Base-by-base conservation (phyloP, 305 asterid genomes). In the Lippia alba region DNA sequence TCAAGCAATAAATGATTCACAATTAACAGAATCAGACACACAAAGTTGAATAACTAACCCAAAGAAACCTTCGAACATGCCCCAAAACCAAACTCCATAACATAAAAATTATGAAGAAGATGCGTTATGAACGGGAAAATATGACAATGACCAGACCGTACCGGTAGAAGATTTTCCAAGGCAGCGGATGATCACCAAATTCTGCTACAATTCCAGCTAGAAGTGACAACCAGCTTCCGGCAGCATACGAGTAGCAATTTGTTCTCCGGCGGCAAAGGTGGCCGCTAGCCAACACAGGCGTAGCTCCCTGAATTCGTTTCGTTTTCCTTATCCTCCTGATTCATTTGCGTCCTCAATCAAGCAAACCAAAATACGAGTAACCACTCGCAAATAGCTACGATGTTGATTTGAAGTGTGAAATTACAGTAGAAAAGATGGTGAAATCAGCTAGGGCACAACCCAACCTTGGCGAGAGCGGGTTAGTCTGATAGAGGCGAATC, bases 261-360 rank as follows among this genome's bases (percentile, higher is more conserved):
- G 69, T 50, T 51, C 80, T 16, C 77, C 64, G 64, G 73, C 70
- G 60, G 75, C 67, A 53, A 20, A 70, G 55, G 73, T 55, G 56
- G 77, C 68, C 72, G 71, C 64, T 36, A 66, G 75, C 69, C 80
- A 70, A 72, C 76, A 48, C 59, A 17, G 68, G 61, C 45, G 68
- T 55, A 69, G 73, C 74, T 49, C 41, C 57, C 54, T 58, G 24
- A 14, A 48, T 34, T 19, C 15, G 20, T 41, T 20, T 30, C 16
- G 44, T 33, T 55, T 11, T 18, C 49, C 74, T 50, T 36, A 4
- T 36, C 9, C 41, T 36, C 41, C 9, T 20, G 24, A 12, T 33
- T 46, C 44, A 8, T 18, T 34, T 5, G 32, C 24, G 30, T 32
- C 39, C 6, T 12, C 56, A 59, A 58, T 74, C 32, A 55, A 39